These are phyloP conservation scores for Aspergillus neoniger DNA, from an alignment of 2,329 filamentous ascomycete genomes.

Conservation along the genomic window DNA sequence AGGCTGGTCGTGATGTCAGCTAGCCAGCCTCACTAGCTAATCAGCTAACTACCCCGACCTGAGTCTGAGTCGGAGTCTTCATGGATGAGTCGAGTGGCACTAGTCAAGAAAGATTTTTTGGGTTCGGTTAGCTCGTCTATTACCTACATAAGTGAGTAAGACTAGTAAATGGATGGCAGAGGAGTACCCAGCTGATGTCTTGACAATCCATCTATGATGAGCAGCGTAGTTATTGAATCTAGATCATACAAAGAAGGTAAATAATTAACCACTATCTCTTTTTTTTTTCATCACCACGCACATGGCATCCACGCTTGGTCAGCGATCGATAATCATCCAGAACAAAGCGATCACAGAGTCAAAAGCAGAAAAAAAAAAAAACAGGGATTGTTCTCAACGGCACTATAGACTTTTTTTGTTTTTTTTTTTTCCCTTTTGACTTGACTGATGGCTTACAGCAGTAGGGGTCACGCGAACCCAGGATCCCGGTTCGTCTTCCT, in stretches of 20 bases:
- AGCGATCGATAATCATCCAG: not conserved
- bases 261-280: not conserved
- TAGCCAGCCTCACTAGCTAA: not conserved
- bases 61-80: not conserved
- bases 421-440: not conserved
- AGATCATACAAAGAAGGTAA: no score
- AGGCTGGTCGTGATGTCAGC: not conserved
- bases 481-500: not conserved
- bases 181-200: no score
- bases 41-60: not conserved
- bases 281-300: not conserved
- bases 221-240: no score
- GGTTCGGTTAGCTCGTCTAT: no score
- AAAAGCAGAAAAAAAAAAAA: not conserved
- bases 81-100: not conserved
- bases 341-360: not conserved
- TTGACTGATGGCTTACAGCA: not conserved
- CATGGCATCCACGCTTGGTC: slow-evolving; percentile 2
- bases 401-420: not conserved
- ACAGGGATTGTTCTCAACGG: not conserved
- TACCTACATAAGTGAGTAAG: no score
- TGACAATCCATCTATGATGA: no score
- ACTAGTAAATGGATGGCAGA: no score
- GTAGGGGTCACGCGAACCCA: not conserved
- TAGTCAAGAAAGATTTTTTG: not conserved